Base-by-base conservation (phyloP, 371 early-diverging fungal genomes). In the Lichtheimia corymbifera region DNA sequence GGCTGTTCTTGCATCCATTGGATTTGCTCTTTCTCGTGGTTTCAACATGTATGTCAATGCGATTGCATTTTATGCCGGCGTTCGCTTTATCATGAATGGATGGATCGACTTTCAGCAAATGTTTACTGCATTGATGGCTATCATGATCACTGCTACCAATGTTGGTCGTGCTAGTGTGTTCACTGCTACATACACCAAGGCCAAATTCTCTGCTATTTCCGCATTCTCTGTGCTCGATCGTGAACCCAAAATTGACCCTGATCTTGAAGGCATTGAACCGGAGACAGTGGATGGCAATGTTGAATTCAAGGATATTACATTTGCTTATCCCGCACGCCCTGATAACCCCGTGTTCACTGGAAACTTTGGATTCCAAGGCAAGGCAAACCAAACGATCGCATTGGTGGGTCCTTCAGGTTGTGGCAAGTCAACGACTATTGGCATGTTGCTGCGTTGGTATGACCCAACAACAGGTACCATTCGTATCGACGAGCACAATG, bases 361-460 rank as follows among this genome's bases (percentile, higher is more conserved):
- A 22, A 55, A 64, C 17, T 64, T 96, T 57, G 73, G 79, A 61
- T 70, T 95, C 27, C 68, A 79, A 28, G 85, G 91, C 25, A 58
- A 71, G 44, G 79, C 87, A 0, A 88, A 90, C 22, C 74, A 91
- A 70, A 85, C 82, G 9, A 85, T 91, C 4, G 94, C 93, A 0
- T 63, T 93, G 15, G 65, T 70, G 13, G 77, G 71, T 40, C 59
- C 65, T 24, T 56, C 57, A 13, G 69, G 64, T 1, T 61, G 69
- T 49, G 95, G 97, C 51, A 94, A 95, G 71, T 84, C 85, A 15
- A 94, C 96, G 0, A 82, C 85, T 15, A 83, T 94, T 65, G 87
- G 85, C 56, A 80, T 95, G 62, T 61, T 96, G 17, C 85, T 91
- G 77, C 87, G 96, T 2, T 91, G 91, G 75, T 96, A 95, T 67